Evolutionary conservation across 176 grass and related monocot species (phyloP).

Genomic region (Stipa capillata): DNA sequence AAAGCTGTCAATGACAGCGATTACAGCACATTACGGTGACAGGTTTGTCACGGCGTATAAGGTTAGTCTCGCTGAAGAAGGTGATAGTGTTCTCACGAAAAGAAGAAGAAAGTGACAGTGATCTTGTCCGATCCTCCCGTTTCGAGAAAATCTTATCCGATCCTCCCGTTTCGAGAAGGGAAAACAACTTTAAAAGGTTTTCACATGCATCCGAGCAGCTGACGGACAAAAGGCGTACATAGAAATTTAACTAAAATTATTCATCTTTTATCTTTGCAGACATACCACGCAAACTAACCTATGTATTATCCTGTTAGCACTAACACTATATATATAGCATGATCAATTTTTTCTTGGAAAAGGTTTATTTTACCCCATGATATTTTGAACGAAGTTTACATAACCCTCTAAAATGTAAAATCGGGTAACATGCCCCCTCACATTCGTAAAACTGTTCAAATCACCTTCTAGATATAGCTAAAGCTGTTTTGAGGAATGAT

Average conservation of each 20-base stretch:
- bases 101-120: conserved; percentile 8
- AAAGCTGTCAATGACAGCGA: conserved; percentile 18
- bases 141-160: conserved; percentile 2
- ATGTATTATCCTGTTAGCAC: too few relatives aligned
- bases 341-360: not conserved
- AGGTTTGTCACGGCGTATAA: conserved; percentile 17
- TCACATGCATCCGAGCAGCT: conserved; percentile 9
- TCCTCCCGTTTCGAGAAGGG: not conserved
- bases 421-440: too few relatives aligned
- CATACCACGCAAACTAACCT: too few relatives aligned
- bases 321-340: not conserved
- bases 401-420: too few relatives aligned
- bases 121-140: conserved; percentile 2
- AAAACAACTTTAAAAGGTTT: not conserved
- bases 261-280: too few relatives aligned
- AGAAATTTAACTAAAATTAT: too few relatives aligned
- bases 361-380: too few relatives aligned
- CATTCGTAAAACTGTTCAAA: too few relatives aligned
- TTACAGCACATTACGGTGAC: conserved; percentile 7
- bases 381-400: too few relatives aligned
- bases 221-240: too few relatives aligned
- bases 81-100: not conserved
- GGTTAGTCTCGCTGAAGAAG: conserved; percentile 14
- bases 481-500: too few relatives aligned
- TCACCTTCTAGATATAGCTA: too few relatives aligned